Base-by-base conservation (phyloP, 768 basidiomycete genomes). In the Mycena sanguinolenta region DNA sequence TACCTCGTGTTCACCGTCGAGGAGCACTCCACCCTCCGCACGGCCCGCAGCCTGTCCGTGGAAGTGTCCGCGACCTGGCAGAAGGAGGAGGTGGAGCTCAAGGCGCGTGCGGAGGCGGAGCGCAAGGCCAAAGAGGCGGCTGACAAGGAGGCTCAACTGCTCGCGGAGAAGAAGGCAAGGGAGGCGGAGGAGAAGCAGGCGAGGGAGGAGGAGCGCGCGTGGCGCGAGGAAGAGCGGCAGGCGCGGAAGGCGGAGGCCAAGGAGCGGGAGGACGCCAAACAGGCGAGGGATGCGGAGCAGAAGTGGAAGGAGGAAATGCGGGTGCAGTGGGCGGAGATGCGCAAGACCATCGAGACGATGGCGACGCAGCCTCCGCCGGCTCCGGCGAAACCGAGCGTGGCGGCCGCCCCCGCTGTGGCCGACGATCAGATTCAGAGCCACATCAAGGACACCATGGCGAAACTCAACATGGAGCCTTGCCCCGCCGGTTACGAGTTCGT, bases 1-100 rank as follows among this genome's bases (percentile, higher is more conserved):
- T 77, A 77, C 59, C 38, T 77, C 50, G 50, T 74, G 63, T 73
- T 77, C 58, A 73, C 74, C 44, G 68, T 74, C 32, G 57, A 53
- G 39, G 76, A 77, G 62, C 74, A 72, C 64, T 65, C 76, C 13
- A 71, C 75, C 1, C 39, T 59, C 36, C 42, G 67, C 30, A 76
- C 73, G 8, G 32, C 39, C 19, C 73, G 76, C n/a, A 69, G 60
- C 42, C 65, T 77, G 16, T 58, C 68, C 23, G 52, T 77, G 25
- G 67, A 74, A 27, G 71, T 75, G 42, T 65, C 62, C 27, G 76
- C 73, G 49, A 73, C 70, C 19, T 75, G 75, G 75, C 66, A 59
- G 36, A 67, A 61, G 65, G 59, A 67, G 36, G 52, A 60, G 39
- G 70, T 62, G 25, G 67, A 63, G 50, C 38, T 36, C 6, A 68